These are phyloP conservation scores for Moesziomyces antarcticus DNA, from an alignment of 1,284 basidiomycete genomes.

Conservation along the genomic window DNA sequence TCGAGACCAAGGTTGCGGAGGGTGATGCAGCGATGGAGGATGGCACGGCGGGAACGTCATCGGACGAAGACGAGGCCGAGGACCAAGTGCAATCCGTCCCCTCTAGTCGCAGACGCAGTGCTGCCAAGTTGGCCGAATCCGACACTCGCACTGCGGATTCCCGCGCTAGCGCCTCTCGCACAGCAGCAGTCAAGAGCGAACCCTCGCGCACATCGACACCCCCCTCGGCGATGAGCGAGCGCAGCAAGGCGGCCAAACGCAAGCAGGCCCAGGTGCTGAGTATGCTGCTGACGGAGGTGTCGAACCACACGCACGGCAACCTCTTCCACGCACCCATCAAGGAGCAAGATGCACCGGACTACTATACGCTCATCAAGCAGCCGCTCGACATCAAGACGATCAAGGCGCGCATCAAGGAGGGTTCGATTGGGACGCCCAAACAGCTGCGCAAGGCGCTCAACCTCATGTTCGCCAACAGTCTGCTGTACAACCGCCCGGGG, in stretches of 20 bases:
- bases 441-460: slow-evolving; percentile 52
- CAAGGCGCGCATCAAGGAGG: slow-evolving; percentile 61
- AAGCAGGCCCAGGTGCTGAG: slow-evolving; percentile 58
- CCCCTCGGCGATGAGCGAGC: background rate
- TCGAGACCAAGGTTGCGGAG: background rate
- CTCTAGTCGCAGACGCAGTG: slow-evolving; percentile 12
- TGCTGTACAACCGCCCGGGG: slow-evolving; percentile 64
- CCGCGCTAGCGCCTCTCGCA: too few relatives aligned
- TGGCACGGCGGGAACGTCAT: background rate
- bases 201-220: background rate
- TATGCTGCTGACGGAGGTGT: slow-evolving; percentile 63
- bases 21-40: slow-evolving; percentile 8
- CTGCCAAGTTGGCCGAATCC: slow-evolving; percentile 2
- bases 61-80: slow-evolving; percentile 28
- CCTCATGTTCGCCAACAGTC: slow-evolving; percentile 64
- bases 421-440: slow-evolving; percentile 40
- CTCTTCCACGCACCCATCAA: slow-evolving; percentile 65
- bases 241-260: slow-evolving; percentile 42
- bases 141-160: background rate
- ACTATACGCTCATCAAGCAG: slow-evolving; percentile 58
- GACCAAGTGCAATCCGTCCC: slow-evolving; percentile 34
- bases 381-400: slow-evolving; percentile 65
- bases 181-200: background rate
- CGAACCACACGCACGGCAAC: slow-evolving; percentile 64
- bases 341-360: slow-evolving; percentile 64